Evolutionary conservation across 768 basidiomycete species (phyloP).

Genomic region (Pholiota molesta): DNA sequence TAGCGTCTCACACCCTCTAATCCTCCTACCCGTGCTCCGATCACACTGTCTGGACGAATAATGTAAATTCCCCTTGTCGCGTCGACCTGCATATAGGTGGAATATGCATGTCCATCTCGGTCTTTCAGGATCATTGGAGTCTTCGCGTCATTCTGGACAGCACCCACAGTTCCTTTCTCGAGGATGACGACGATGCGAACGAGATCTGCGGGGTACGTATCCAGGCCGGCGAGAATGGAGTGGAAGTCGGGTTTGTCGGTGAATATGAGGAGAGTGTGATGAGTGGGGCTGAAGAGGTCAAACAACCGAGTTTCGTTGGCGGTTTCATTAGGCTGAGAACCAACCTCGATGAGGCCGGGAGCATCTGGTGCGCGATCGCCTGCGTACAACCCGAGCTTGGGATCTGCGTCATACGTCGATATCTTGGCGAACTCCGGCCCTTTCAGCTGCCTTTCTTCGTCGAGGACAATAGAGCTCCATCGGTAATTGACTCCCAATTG

Average conservation of each 20-base stretch:
- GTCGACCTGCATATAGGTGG: conserved; percentile 45
- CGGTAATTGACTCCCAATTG: conserved; percentile 60
- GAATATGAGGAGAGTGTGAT: conserved; percentile 39
- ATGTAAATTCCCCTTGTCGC: conserved; percentile 48
- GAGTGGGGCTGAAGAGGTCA: conserved; percentile 26
- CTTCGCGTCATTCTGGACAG: not conserved
- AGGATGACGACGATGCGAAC: conserved; percentile 20
- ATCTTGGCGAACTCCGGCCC: conserved; percentile 2
- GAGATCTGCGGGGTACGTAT: conserved; percentile 2
- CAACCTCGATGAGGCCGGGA: conserved; percentile 24
- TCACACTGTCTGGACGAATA: conserved; percentile 33
- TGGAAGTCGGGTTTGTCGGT: conserved; percentile 19
- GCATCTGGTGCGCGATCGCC: conserved; percentile 55
- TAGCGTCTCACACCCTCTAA: conserved; percentile 12
- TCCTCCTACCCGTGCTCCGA: conserved; percentile 24
- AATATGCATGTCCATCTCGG: conserved; percentile 28
- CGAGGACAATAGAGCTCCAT: conserved; percentile 49
- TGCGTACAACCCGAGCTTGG: conserved; percentile 25
- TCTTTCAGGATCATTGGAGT: conserved; percentile 24
- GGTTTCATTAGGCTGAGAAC: conserved; percentile 24
- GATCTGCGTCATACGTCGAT: conserved; percentile 26
- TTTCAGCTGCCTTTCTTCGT: conserved; percentile 30
- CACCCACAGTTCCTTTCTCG: not conserved
- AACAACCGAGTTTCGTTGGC: not conserved
- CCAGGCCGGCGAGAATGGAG: not conserved